These are phyloP conservation scores for Cornus kousa DNA, from an alignment of 148 eudicot genomes.

Conservation along the genomic window DNA sequence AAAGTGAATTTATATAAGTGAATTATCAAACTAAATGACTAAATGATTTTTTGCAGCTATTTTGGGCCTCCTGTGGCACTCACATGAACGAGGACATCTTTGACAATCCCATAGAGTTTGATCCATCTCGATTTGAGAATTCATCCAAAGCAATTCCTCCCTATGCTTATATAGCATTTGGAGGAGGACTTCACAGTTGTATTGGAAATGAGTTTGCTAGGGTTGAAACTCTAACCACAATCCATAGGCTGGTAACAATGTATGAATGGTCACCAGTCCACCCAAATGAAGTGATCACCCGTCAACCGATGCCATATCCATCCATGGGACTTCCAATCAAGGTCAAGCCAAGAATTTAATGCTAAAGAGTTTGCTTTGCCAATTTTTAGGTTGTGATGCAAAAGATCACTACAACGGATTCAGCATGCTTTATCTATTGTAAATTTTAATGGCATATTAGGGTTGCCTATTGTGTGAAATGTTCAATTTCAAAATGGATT, in stretches of 20 bases:
- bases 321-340: slow-evolving; percentile 20
- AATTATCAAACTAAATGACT: not conserved
- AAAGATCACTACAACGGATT: no score
- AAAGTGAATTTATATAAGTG: no score
- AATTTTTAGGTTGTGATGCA: no score
- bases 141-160: slow-evolving; percentile 14
- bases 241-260: slow-evolving; percentile 11
- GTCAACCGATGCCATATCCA: slow-evolving; percentile 16
- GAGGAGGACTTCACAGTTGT: slow-evolving; percentile 15
- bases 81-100: slow-evolving; percentile 1
- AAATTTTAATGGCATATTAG: no score
- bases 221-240: slow-evolving; percentile 6
- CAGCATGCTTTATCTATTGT: no score
- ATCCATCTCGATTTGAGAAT: slow-evolving; percentile 16
- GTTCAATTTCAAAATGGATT: no score
- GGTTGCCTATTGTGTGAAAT: no score
- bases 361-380: no score
- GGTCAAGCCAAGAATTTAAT: not conserved
- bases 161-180: slow-evolving; percentile 16
- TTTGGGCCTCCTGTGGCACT: not conserved
- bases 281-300: slow-evolving; percentile 6
- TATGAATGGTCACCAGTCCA: slow-evolving; percentile 15
- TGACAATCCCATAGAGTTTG: slow-evolving; percentile 8
- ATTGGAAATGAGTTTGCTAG: slow-evolving; percentile 20
- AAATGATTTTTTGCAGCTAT: not conserved